Conservation (phyloP, 805 yeast species). For the Grigorovia jiainica region DNA sequence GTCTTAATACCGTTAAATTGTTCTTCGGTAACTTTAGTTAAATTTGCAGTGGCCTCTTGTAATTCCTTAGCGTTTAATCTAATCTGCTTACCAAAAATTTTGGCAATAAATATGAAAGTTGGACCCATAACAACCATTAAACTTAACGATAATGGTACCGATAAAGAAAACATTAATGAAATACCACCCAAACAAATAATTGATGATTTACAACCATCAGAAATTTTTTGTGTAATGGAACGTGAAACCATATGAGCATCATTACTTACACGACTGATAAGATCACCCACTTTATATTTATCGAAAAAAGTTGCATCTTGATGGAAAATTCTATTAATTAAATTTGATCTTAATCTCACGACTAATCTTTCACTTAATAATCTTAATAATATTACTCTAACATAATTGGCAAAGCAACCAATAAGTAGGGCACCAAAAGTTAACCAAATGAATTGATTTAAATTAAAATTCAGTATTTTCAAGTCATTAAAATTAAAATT, state of each 20-base stretch:
- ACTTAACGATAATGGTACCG: slow-evolving; percentile 61
- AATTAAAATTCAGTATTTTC: slow-evolving; percentile 2
- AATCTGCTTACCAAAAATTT: slow-evolving; percentile 74
- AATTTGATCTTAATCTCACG: slow-evolving; percentile 68
- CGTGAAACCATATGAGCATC: slow-evolving; percentile 87
- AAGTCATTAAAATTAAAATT: not conserved
- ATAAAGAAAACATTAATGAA: slow-evolving; percentile 83
- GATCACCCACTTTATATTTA: slow-evolving; percentile 87
- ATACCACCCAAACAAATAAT: slow-evolving; percentile 80
- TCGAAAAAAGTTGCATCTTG: slow-evolving; percentile 94
- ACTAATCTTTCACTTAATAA: slow-evolving; percentile 80
- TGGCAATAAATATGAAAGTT: slow-evolving; percentile 66
- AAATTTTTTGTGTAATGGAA: slow-evolving; percentile 80
- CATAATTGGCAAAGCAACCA: slow-evolving; percentile 67
- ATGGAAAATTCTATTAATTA: slow-evolving; percentile 66
- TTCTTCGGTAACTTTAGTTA: slow-evolving; percentile 89
- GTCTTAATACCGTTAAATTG: slow-evolving; percentile 81
- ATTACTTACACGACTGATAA: slow-evolving; percentile 79
- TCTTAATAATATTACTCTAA: slow-evolving; percentile 43
- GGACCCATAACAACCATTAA: slow-evolving; percentile 76
- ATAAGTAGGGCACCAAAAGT: slow-evolving; percentile 48
- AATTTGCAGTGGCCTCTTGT: slow-evolving; percentile 77
- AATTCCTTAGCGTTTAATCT: slow-evolving; percentile 65
- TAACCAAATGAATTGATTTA: slow-evolving; percentile 41
- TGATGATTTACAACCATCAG: slow-evolving; percentile 80